Evolutionary conservation across 306 rosid species (phyloP), one percentile per base, ranked within the genome.

Genomic region (Herpetospermum pedunculosum): DNA sequence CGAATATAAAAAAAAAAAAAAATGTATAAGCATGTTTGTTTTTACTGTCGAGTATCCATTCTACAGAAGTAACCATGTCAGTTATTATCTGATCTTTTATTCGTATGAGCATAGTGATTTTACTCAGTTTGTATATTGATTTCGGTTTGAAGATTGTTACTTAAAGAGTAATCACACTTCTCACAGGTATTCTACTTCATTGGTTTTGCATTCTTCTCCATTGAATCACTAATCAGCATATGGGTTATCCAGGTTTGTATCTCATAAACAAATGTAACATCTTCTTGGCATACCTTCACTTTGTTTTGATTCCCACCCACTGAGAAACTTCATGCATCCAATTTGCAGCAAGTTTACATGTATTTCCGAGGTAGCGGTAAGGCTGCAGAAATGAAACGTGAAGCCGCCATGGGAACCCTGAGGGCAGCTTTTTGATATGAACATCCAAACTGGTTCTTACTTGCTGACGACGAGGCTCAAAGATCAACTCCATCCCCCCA

Each of bases 311-410:
- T 44, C 41, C 10, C 32, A 44, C 41, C 10, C 32, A 44, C 29
- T 60, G 55, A 63, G 30, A 6, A 18, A 44, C 23, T 60, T 26
- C 0, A 26, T 40, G 13, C 29, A 15, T 75, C 18, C 26, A 48
- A 63, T 70, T 79, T 81, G 85, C 96, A 94, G 97, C 92, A 89
- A 94, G 99, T 94, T 75, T 89, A 86, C 81, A 81, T 84, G 89
- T 94, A 94, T 77, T 94, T 94, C 88, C 94, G 97, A 32, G 95
- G 97, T 78, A 94, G 96, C 35, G 99, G 99, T 73, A 91, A 91
- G 87, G 89, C 90, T 74, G 81, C 81, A 48, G 85, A 78, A 49
- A 65, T 85, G 84, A 91, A 82, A 83, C 95, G 85, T 13, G 84
- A 85, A n/a, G 97, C 99, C 38, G 86, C 96, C 23, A 87, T 91